Base-by-base conservation (phyloP, 2,329 filamentous ascomycete genomes). In the Claviceps sp. region DNA sequence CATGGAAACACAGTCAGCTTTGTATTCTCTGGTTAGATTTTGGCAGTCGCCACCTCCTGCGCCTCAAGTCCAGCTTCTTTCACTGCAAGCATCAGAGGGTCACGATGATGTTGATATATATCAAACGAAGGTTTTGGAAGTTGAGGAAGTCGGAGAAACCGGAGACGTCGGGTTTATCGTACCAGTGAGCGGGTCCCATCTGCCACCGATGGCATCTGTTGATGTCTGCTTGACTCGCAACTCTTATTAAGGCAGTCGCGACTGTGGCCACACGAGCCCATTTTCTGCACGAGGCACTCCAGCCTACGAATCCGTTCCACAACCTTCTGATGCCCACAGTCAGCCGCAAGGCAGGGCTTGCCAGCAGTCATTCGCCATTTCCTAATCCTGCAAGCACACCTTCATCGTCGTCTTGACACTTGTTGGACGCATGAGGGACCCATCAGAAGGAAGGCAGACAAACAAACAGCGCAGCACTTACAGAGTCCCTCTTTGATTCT, bases 201-300 rank as follows among this genome's bases (percentile, higher is more conserved):
- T 50, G 48, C 40, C 48, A 44, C 8, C 37, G 40, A 24, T 16
- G 37, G 14, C n/a, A 24, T 16, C 37, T 22, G 43, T 46, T 34
- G 43, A 6, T n/a, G 16, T 44, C 19, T 26, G 42, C 13, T 44
- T 22, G 22, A 44, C 17, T 44, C 42, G 19, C 42, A 44, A 44
- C 14, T 24, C 42, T 8, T 8, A 8, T 8, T 4, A 8, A 17
- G 37, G 6, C 48, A 39, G 24, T 42, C 22, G 10, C 30, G 11
- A 39, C 39, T 22, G n/a, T 40, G 19, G 24, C 6, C 38, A 17
- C 30, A 34, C 19, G 24, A 47, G 22, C 44, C 45, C 22, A 51
- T 37, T 42, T 51, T 41, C 22, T 52, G 39, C 22, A 56, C 48
- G 24, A 56, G 50, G 19, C 38, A 48, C 40, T 56, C 54, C 17